Conservation (phyloP, 768 basidiomycete genomes). For the Tremella yokohamensis region DNA sequence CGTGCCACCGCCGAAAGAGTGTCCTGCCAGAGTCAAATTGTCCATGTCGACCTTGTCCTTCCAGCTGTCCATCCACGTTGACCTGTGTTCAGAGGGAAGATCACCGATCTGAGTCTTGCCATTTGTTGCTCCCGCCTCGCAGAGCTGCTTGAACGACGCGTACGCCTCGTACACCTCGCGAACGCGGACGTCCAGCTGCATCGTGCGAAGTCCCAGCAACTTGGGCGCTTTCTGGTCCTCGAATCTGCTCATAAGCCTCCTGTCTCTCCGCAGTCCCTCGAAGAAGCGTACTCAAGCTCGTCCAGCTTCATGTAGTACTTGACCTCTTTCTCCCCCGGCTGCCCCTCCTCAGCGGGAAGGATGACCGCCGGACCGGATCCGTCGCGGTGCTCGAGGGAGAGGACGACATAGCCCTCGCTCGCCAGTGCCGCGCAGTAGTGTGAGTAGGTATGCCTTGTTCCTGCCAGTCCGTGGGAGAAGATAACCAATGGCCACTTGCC, state of each 20-base stretch:
- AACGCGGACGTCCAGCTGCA: constrained; percentile 69
- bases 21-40: constrained; percentile 56
- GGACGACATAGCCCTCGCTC: constrained; percentile 72
- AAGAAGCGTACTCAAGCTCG: constrained; percentile 54
- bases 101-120: constrained; percentile 31
- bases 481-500: constrained; percentile 61
- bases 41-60: constrained; percentile 44
- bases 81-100: constrained; percentile 56
- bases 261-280: not conserved
- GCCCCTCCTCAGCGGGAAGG: constrained; percentile 47
- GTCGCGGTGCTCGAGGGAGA: constrained; percentile 79
- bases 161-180: constrained; percentile 67
- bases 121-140: constrained; percentile 27
- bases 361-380: constrained; percentile 63
- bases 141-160: constrained; percentile 55
- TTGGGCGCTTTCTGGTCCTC: constrained; percentile 18
- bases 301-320: constrained; percentile 60
- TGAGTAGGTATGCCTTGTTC: constrained; percentile 68
- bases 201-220: constrained; percentile 59
- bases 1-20: constrained; percentile 61
- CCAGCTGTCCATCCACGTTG: constrained; percentile 35
- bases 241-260: constrained; percentile 18
- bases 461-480: constrained; percentile 80
- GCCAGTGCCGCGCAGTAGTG: constrained; percentile 72
- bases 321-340: constrained; percentile 14